Evolutionary conservation across 2,329 filamentous ascomycete genomes (phyloP).

Genomic region (Metarhizium album): DNA sequence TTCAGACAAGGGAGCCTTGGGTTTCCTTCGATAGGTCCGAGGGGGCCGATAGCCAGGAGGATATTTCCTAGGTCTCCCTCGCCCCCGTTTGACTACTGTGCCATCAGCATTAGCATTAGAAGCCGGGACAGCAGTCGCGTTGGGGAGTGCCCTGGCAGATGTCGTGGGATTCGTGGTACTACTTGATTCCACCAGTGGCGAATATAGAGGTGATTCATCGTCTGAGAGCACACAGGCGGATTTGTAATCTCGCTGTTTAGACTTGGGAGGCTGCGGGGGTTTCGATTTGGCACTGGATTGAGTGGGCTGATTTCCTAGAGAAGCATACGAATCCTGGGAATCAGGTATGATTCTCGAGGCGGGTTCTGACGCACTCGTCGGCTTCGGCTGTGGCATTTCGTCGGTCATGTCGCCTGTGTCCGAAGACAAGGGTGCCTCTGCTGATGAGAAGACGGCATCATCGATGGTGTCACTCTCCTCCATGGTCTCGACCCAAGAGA

Average conservation of each 20-base stretch:
- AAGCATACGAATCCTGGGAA: constrained; percentile 17
- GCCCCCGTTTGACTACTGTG: neutral
- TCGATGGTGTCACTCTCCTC: constrained; percentile 7
- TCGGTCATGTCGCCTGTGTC: constrained; percentile 4
- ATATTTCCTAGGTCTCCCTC: constrained; percentile 3
- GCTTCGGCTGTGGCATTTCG: constrained; percentile 4
- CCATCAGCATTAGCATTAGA: neutral
- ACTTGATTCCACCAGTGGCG: constrained; percentile 2
- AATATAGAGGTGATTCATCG: constrained; percentile 23
- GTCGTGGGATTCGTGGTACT: neutral
- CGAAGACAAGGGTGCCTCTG: constrained; percentile 1
- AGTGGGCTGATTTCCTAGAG: neutral
- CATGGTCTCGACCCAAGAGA: neutral
- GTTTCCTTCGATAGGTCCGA: neutral
- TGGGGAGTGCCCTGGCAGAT: neutral
- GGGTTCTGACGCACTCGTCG: neutral
- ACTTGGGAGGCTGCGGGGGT: neutral
- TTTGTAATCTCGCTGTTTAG: neutral
- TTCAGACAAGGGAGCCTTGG: neutral
- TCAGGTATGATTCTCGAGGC: constrained; percentile 14
- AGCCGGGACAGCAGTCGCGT: neutral
- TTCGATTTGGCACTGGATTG: neutral
- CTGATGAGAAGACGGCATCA: constrained; percentile 4
- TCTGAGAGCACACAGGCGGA: constrained; percentile 22
- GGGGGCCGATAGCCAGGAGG: neutral